Evolutionary conservation across 805 yeast species (phyloP), one percentile per base, ranked within the genome.

Genomic region (Cyberlindnera maclurae): DNA sequence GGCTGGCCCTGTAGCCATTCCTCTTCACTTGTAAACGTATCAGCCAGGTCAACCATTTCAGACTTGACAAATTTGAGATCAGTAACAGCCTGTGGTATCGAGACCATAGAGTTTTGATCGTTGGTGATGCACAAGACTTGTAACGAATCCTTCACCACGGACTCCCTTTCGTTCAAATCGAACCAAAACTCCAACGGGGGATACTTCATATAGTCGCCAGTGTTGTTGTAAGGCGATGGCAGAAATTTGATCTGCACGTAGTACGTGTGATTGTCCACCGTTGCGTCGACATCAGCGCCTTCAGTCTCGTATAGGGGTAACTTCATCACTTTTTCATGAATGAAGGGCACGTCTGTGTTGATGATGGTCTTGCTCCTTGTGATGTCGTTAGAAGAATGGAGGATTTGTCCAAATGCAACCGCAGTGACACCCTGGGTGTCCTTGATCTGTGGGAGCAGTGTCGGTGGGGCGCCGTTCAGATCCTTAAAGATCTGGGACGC

Each of bases 101-200:
- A 59, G 0, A 75, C 58, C 31, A 56, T 58, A 12, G 62, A 56
- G 41, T 59, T 61, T 34, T 64, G 60, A 44, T 76, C 80, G 8
- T 63, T 63, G 22, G 70, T 71, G 1, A 69, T 69, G 1, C 72
- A 60, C 1, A 71, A 65, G 2, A 70, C 52, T 28, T 64, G 64
- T 39, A 74, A 46, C 26, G 65, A 43, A 7, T 43, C 48, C 15
- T 43, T 20, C 27, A 62, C 69, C 1, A 67, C 67, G 29, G 44
- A 52, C 11, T 60, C 59, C n/a, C 42, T 39, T 12, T 62, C 60
- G 15, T 59, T 61, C 34, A 72, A 54, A 34, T 67, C 72, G 27
- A 70, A 57, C 78, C 80, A 75, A 33, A 77, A 59, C 48, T 77
- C 82, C 6, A 77, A 55, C 1, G 80, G 77, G 3, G 82, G 80